A percentile compares a stretch with the other conserved stretches of the same genome.
phyloP scores from a whole-genome alignment of 129 eudicot genomes.

The Chrysanthemum makinoi region DNA sequence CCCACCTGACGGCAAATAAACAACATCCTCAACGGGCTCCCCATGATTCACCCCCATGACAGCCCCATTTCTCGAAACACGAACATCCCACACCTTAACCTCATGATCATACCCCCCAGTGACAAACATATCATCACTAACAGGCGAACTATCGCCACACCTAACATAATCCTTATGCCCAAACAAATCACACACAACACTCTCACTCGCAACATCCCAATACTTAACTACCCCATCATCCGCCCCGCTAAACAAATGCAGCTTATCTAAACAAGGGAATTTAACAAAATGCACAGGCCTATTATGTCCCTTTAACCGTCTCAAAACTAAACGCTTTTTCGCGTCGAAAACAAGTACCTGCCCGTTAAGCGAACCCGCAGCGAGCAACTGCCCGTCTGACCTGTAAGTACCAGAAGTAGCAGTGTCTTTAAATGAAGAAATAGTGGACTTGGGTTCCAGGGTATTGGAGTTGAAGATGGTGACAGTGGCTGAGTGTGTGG shows the following conservation, averaged over 20 bases:
- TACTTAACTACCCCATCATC: slow-evolving; percentile 85
- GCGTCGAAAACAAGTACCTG: slow-evolving; percentile 56
- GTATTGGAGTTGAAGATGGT: slow-evolving; percentile 55
- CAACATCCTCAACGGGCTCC: slow-evolving; percentile 85
- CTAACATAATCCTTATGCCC: slow-evolving; percentile 96
- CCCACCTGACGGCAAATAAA: slow-evolving; percentile 83
- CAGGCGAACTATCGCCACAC: slow-evolving; percentile 68
- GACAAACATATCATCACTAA: slow-evolving; percentile 67
- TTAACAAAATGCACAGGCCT: slow-evolving; percentile 60
- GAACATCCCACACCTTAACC: slow-evolving; percentile 83
- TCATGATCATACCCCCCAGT: slow-evolving; percentile 85
- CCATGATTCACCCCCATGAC: slow-evolving; percentile 67
- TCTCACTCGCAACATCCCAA: slow-evolving; percentile 70
- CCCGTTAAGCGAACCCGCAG: slow-evolving; percentile 68
- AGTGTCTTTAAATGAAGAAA: slow-evolving; percentile 56
- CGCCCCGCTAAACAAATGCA: slow-evolving; percentile 72
- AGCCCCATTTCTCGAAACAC: slow-evolving; percentile 45
- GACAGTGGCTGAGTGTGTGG: slow-evolving; percentile 70
- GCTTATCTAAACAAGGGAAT: slow-evolving; percentile 58
- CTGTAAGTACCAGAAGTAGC: slow-evolving; percentile 68
- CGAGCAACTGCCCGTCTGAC: slow-evolving; percentile 66
- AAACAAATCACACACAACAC: slow-evolving; percentile 18
- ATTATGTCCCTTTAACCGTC: slow-evolving; percentile 56
- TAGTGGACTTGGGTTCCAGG: slow-evolving; percentile 48
- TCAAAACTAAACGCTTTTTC: slow-evolving; percentile 46